Evolutionary conservation across 139 green algal genomes (phyloP).

Genomic region (Nannochloris sp.): DNA sequence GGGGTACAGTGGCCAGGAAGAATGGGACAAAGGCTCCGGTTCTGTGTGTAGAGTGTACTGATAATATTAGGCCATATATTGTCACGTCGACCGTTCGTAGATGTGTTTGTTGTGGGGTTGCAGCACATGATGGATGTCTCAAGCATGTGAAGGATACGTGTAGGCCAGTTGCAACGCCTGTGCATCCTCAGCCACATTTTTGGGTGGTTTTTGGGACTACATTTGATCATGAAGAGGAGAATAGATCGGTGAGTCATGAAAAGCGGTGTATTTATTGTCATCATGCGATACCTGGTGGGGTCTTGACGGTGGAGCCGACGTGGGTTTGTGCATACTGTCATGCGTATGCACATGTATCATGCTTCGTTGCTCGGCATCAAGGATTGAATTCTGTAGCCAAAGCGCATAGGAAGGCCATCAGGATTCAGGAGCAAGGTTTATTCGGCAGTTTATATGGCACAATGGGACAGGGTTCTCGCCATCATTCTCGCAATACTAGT

Average conservation of each 20-base stretch:
- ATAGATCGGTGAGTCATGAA: not conserved
- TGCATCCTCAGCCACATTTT: conserved; percentile 16
- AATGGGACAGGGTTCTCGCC: too few species aligned
- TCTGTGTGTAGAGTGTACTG: conserved; percentile 33
- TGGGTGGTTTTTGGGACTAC: conserved; percentile 16
- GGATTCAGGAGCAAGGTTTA: not conserved
- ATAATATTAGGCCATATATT: conserved; percentile 6
- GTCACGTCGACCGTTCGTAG: conserved; percentile 16
- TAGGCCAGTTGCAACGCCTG: conserved; percentile 25
- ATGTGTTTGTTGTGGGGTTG: conserved; percentile 51
- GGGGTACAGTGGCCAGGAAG: not conserved
- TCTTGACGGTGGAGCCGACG: conserved; percentile 50
- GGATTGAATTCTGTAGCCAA: not conserved
- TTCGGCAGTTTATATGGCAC: too few species aligned
- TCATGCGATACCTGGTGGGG: conserved; percentile 31
- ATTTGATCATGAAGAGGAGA: not conserved
- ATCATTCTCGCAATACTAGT: too few species aligned
- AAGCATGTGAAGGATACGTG: conserved; percentile 17
- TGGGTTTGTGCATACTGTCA: conserved; percentile 65
- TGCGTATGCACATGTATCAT: conserved; percentile 48
- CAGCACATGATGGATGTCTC: conserved; percentile 46
- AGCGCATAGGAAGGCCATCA: not conserved
- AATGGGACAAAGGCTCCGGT: conserved; percentile 11
- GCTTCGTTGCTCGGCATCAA: conserved; percentile 31
- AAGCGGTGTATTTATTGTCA: conserved; percentile 46